phyloP scores from a whole-genome alignment of 148 eudicot genomes.

The Agrostemma githago region DNA sequence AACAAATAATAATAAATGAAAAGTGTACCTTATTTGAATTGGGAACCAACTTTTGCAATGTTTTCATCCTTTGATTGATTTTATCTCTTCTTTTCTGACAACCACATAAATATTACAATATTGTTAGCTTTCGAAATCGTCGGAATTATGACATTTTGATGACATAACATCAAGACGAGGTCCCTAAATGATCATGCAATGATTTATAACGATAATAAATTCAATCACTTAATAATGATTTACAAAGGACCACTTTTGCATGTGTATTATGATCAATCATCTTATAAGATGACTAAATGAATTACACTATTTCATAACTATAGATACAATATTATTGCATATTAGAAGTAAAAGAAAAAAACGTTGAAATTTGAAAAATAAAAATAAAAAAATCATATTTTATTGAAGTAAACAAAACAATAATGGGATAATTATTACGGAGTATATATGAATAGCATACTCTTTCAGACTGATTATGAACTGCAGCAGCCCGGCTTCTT shows the following conservation, averaged over 20 bases:
- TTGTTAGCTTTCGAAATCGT: neutral
- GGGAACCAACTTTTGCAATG: conserved; percentile 87
- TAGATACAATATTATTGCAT: too few species aligned
- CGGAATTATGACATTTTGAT: neutral
- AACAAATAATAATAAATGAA: neutral
- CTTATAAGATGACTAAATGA: too few species aligned
- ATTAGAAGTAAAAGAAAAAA: neutral
- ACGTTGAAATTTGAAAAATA: too few species aligned
- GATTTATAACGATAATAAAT: neutral
- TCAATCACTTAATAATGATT: neutral
- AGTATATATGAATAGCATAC: conserved; percentile 28
- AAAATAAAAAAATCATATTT: too few species aligned
- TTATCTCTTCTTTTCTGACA: conserved; percentile 84
- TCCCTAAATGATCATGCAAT: neutral
- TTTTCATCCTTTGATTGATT: conserved; percentile 83
- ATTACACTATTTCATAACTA: too few species aligned
- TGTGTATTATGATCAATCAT: too few species aligned
- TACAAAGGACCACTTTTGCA: neutral
- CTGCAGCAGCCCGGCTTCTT: conserved; percentile 76
- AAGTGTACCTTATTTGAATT: conserved; percentile 78
- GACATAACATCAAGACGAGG: neutral
- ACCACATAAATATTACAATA: neutral
- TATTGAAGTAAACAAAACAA: neutral
- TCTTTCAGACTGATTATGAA: conserved; percentile 88
- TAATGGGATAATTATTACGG: neutral